Evolutionary conservation across 805 yeast species (phyloP).

Genomic region (Myxozyma neotropica): DNA sequence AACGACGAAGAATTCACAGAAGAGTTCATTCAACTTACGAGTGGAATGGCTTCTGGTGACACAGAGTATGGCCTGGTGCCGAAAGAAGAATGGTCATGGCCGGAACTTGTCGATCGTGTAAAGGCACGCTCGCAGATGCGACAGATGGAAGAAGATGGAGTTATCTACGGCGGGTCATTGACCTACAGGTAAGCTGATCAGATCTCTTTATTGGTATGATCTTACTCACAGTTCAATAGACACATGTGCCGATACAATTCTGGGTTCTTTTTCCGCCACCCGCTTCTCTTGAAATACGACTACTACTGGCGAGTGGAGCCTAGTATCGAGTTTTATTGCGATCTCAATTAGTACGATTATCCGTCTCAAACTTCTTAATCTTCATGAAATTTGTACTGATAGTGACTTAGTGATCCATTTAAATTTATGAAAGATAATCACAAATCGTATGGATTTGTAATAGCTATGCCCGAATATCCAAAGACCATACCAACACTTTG

Average conservation of each 20-base stretch:
- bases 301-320: slow-evolving; percentile 98
- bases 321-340: slow-evolving; percentile 76
- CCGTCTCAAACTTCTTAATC: background rate
- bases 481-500: slow-evolving; percentile 78
- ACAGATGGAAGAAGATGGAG: slow-evolving; percentile 53
- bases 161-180: slow-evolving; percentile 67
- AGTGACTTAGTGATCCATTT: slow-evolving; percentile 60
- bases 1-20: slow-evolving; percentile 85
- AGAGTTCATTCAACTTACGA: slow-evolving; percentile 71
- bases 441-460: slow-evolving; percentile 74
- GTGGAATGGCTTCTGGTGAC: slow-evolving; percentile 71
- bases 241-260: slow-evolving; percentile 93
- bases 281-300: slow-evolving; percentile 71
- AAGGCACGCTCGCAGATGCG: slow-evolving; percentile 61
- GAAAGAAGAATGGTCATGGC: slow-evolving; percentile 85
- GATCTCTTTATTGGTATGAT: background rate
- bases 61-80: slow-evolving; percentile 76
- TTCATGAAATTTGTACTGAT: background rate
- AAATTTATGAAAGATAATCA: slow-evolving; percentile 76
- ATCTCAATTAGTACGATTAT: slow-evolving; percentile 49
- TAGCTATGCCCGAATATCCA: slow-evolving; percentile 67
- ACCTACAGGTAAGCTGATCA: slow-evolving; percentile 49
- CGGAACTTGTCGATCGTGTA: slow-evolving; percentile 75
- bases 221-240: slow-evolving; percentile 52
- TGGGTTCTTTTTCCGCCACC: slow-evolving; percentile 85